phyloP scores from a whole-genome alignment of 192 early-diverging fungal genomes.

The Gonapodya prolifera region DNA sequence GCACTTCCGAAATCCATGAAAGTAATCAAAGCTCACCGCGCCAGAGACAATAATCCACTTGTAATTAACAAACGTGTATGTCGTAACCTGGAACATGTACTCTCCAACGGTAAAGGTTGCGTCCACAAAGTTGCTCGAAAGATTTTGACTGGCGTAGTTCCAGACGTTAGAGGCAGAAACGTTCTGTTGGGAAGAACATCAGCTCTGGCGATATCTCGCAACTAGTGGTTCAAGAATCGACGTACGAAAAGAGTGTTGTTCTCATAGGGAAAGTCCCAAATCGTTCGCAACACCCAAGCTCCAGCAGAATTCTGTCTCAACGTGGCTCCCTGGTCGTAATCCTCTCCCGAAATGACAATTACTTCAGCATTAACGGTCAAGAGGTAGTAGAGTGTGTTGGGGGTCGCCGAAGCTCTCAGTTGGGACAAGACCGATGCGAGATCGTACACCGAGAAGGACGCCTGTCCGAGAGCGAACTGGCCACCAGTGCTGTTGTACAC shows the following conservation, averaged over 20 bases:
- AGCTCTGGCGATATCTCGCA: background rate
- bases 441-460: background rate
- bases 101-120: background rate
- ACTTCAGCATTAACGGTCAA: background rate
- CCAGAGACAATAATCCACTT: background rate
- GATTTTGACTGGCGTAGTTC: background rate
- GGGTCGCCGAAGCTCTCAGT: background rate
- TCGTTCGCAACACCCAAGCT: background rate
- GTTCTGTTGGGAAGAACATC: background rate
- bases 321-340: background rate
- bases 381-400: background rate
- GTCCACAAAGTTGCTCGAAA: background rate
- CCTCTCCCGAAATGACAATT: background rate
- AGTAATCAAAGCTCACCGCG: background rate
- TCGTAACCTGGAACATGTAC: background rate
- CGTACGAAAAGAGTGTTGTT: background rate
- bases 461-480: background rate
- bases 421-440: background rate
- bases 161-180: background rate
- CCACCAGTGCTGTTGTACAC: background rate
- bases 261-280: background rate
- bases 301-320: background rate
- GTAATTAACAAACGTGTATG: background rate
- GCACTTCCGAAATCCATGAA: background rate
- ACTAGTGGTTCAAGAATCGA: background rate